Percentiles rank a stretch among this genome's conserved stretches.
Conservation (phyloP, 257 asterid species). For the Solanum rostratum region DNA sequence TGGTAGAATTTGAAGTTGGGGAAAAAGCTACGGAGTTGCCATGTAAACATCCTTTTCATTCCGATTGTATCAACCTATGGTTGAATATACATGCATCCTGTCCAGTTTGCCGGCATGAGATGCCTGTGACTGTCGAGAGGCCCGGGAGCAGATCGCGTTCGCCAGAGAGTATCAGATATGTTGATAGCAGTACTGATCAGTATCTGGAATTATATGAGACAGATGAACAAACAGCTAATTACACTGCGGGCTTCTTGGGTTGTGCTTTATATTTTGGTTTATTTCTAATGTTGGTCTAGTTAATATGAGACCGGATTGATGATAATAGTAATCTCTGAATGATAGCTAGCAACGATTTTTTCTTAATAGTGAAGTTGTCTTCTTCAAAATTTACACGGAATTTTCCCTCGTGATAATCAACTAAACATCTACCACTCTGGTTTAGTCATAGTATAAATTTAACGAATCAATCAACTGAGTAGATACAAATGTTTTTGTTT, state of each 20-base stretch:
- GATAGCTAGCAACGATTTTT: neutral
- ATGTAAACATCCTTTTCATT: slow-evolving; percentile 33
- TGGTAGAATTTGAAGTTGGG: slow-evolving; percentile 2
- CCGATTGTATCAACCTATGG: slow-evolving; percentile 33
- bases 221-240: neutral
- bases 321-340: neutral
- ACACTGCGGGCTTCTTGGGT: neutral
- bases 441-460: neutral
- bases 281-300: neutral
- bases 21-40: slow-evolving; percentile 40
- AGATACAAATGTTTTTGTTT: neutral
- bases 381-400: neutral
- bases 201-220: neutral
- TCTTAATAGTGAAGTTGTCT: neutral
- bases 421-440: neutral
- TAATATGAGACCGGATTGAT: neutral
- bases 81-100: slow-evolving; percentile 33
- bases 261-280: neutral
- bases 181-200: neutral
- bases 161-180: neutral
- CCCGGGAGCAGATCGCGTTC: neutral
- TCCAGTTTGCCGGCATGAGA: slow-evolving; percentile 35
- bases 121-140: slow-evolving; percentile 6
- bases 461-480: neutral
- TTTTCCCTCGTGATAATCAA: neutral